These are phyloP conservation scores for Abelmoschus esculentus DNA, from an alignment of 345 rosid genomes.

Conservation along the genomic window DNA sequence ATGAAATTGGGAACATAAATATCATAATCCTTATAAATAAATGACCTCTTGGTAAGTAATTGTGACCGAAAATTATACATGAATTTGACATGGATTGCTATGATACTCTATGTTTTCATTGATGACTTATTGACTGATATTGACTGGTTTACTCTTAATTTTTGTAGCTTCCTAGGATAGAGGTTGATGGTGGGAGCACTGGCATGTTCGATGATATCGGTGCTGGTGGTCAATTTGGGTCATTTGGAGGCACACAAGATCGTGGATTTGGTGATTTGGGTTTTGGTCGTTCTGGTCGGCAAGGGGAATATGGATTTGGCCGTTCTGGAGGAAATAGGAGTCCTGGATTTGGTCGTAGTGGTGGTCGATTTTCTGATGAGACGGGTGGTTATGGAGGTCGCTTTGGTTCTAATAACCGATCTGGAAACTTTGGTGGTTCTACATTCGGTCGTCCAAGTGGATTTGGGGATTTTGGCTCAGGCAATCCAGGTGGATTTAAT, in stretches of 20 bases:
- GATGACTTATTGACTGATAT: conserved; percentile 3
- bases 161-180: conserved; percentile 10
- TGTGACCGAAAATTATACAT: neutral
- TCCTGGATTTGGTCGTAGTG: conserved; percentile 10
- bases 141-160: neutral
- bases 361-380: conserved; percentile 6
- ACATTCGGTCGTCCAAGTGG: neutral
- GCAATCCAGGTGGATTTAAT: neutral
- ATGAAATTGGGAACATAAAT: neutral
- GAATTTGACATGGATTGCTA: neutral
- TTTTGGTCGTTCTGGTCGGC: conserved; percentile 5
- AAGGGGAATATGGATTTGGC: neutral
- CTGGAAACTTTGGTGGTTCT: conserved; percentile 3
- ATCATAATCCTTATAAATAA: neutral
- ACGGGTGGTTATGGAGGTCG: conserved; percentile 6
- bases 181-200: neutral
- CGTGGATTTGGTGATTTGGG: conserved; percentile 9
- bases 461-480: neutral
- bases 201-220: neutral
- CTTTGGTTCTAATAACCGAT: conserved; percentile 3
- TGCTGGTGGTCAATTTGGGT: conserved; percentile 3
- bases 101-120: neutral
- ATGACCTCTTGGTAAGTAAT: neutral
- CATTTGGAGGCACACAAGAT: conserved; percentile 10
- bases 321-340: conserved; percentile 7